Conservation (phyloP, 2,329 filamentous ascomycete genomes). For the Arthrobotrys musiformis region DNA sequence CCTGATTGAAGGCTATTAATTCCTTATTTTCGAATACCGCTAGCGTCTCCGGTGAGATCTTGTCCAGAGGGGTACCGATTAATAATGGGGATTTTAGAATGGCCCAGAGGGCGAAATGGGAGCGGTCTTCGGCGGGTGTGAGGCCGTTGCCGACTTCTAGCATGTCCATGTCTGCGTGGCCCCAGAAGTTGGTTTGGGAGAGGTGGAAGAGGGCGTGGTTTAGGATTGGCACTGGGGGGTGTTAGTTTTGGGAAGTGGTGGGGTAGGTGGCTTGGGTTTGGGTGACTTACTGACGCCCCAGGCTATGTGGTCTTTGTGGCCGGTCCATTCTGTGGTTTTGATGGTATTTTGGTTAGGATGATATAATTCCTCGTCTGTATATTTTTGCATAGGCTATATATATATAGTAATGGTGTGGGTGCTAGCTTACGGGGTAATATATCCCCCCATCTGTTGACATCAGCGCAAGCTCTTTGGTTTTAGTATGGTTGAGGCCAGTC, state of each 20-base stretch:
- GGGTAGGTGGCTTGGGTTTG: neutral
- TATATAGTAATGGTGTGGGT: too few relatives aligned
- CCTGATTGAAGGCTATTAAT: conserved; percentile 65
- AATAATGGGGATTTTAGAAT: conserved; percentile 64
- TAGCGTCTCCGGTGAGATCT: conserved; percentile 62
- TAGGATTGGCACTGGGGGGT: conserved; percentile 60
- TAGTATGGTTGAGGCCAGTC: neutral
- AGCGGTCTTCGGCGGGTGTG: conserved; percentile 60
- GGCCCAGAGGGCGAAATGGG: conserved; percentile 64
- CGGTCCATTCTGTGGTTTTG: conserved; percentile 60
- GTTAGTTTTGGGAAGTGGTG: conserved; percentile 34
- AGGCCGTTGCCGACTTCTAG: conserved; percentile 64
- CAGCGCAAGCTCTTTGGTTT: neutral
- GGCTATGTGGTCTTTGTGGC: conserved; percentile 51
- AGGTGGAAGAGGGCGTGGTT: conserved; percentile 62
- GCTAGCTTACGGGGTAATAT: conserved; percentile 37
- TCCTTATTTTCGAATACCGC: conserved; percentile 63
- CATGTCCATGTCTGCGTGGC: conserved; percentile 63
- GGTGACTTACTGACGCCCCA: conserved; percentile 58
- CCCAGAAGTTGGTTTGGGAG: conserved; percentile 62
- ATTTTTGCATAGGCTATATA: neutral
- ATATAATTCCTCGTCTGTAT: too few relatives aligned
- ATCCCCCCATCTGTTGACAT: conserved; percentile 36
- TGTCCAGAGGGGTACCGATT: conserved; percentile 63
- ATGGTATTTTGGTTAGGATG: neutral